Percentiles rank a stretch among this genome's conserved stretches.
phyloP scores from a whole-genome alignment of 768 basidiomycete genomes.

The Auriculariales sp. region DNA sequence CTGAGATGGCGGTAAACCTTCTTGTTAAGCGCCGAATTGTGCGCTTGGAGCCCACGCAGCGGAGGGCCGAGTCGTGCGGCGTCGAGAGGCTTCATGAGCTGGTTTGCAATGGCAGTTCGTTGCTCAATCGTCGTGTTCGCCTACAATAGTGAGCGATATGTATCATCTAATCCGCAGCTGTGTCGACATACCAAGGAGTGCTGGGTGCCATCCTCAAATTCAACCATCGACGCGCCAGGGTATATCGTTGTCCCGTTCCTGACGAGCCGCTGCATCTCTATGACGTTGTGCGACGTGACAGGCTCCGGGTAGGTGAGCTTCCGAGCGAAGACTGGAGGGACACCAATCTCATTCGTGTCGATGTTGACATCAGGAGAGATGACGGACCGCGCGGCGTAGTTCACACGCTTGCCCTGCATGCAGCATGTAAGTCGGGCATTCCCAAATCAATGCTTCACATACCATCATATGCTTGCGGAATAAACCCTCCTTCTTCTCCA shows the following conservation, averaged over 20 bases:
- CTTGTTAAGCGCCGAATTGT: slow-evolving; percentile 76
- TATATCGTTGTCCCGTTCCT: slow-evolving; percentile 80
- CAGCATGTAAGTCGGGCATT: neutral
- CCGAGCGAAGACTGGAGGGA: slow-evolving; percentile 92
- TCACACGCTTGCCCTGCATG: slow-evolving; percentile 89
- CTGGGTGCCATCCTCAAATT: slow-evolving; percentile 86
- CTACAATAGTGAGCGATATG: slow-evolving; percentile 22
- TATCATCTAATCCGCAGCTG: neutral
- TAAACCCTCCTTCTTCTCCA: slow-evolving; percentile 98
- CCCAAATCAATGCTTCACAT: slow-evolving; percentile 10
- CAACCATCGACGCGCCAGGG: slow-evolving; percentile 89
- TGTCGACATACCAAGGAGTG: slow-evolving; percentile 52
- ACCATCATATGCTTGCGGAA: slow-evolving; percentile 99
- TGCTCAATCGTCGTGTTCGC: slow-evolving; percentile 79
- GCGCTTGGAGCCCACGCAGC: slow-evolving; percentile 50
- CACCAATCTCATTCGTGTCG: slow-evolving; percentile 95
- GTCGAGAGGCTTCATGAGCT: slow-evolving; percentile 82
- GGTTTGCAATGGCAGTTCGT: slow-evolving; percentile 89
- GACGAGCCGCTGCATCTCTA: slow-evolving; percentile 75
- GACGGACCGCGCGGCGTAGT: slow-evolving; percentile 98
- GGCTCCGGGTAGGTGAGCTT: slow-evolving; percentile 97
- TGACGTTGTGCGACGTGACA: slow-evolving; percentile 82
- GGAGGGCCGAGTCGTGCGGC: slow-evolving; percentile 29
- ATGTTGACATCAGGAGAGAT: slow-evolving; percentile 99
- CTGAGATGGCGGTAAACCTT: slow-evolving; percentile 92